These are phyloP conservation scores for Heritiera littoralis DNA, from an alignment of 345 rosid species.

Conservation along the genomic window DNA sequence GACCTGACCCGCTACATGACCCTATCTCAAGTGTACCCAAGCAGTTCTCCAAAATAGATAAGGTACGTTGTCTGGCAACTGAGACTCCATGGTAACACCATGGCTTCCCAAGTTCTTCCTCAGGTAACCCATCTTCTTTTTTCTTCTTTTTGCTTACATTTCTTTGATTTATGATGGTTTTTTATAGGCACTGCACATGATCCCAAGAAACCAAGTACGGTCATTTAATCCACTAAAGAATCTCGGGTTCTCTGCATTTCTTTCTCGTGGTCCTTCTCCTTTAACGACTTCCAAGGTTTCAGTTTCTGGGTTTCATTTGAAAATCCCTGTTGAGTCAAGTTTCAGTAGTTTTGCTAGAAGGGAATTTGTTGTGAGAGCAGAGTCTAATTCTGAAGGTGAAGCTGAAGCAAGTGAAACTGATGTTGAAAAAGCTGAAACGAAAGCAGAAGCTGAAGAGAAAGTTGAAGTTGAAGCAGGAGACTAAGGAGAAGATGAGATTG, in stretches of 20 bases:
- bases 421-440: slow-evolving; percentile 30
- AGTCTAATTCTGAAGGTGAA: slow-evolving; percentile 39
- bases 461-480: slow-evolving; percentile 20
- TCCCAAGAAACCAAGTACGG: slow-evolving; percentile 46
- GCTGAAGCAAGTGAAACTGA: slow-evolving; percentile 37
- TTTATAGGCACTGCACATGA: slow-evolving; percentile 49
- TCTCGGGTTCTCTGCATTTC: slow-evolving; percentile 46
- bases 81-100: not conserved
- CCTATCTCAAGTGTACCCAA: slow-evolving; percentile 2
- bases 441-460: slow-evolving; percentile 29
- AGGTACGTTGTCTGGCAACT: slow-evolving; percentile 25
- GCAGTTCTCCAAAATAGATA: slow-evolving; percentile 28
- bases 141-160: not conserved
- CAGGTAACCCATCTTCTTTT: slow-evolving; percentile 40
- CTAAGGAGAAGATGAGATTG: slow-evolving; percentile 28
- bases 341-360: slow-evolving; percentile 39
- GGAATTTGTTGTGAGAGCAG: slow-evolving; percentile 58
- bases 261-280: slow-evolving; percentile 33
- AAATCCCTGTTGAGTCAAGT: slow-evolving; percentile 27
- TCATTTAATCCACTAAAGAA: slow-evolving; percentile 33
- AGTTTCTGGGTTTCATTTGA: slow-evolving; percentile 36
- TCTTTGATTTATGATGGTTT: not conserved
- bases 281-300: slow-evolving; percentile 28
- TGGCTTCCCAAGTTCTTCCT: slow-evolving; percentile 64
- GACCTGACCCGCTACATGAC: not conserved